These are phyloP conservation scores for Cenchrus americanus DNA, from an alignment of 176 grass and related monocot species.

Conservation along the genomic window DNA sequence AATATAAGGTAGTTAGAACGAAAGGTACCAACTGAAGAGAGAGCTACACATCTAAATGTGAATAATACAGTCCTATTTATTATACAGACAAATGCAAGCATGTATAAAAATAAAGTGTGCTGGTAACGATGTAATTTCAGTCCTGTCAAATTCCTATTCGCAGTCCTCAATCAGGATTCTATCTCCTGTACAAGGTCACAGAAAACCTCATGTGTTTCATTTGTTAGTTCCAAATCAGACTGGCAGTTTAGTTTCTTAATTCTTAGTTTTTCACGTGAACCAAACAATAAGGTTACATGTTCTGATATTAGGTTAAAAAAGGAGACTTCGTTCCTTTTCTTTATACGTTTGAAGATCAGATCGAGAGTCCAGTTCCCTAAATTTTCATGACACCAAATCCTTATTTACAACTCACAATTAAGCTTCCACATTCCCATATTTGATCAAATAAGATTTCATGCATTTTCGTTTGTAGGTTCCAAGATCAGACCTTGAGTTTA, in stretches of 20 bases:
- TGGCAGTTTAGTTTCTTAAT: not conserved
- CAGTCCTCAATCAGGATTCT: not conserved
- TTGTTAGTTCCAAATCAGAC: conserved; percentile 23
- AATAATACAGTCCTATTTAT: not conserved
- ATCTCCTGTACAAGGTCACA: conserved; percentile 16
- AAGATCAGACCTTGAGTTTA: conserved; percentile 4
- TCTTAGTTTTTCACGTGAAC: too few species aligned
- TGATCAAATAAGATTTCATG: not conserved
- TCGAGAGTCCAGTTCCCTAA: not conserved
- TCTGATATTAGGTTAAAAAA: conserved; percentile 15
- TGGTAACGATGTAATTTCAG: conserved; percentile 15
- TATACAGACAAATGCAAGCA: conserved; percentile 17
- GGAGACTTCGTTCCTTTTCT: not conserved
- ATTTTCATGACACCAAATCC: conserved; percentile 5
- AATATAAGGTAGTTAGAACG: conserved; percentile 37
- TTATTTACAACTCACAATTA: not conserved
- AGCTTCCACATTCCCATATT: conserved; percentile 15
- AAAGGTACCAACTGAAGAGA: conserved; percentile 17
- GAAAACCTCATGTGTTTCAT: not conserved
- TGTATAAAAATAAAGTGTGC: not conserved
- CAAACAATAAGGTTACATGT: conserved; percentile 4
- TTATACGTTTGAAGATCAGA: conserved; percentile 27
- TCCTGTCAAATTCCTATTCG: conserved; percentile 1
- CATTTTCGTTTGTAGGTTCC: not conserved
- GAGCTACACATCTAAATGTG: not conserved